A percentile compares a stretch with the other conserved stretches of the same genome.
phyloP scores from a whole-genome alignment of 2,329 filamentous ascomycete genomes.

The Beauveria bassiana region DNA sequence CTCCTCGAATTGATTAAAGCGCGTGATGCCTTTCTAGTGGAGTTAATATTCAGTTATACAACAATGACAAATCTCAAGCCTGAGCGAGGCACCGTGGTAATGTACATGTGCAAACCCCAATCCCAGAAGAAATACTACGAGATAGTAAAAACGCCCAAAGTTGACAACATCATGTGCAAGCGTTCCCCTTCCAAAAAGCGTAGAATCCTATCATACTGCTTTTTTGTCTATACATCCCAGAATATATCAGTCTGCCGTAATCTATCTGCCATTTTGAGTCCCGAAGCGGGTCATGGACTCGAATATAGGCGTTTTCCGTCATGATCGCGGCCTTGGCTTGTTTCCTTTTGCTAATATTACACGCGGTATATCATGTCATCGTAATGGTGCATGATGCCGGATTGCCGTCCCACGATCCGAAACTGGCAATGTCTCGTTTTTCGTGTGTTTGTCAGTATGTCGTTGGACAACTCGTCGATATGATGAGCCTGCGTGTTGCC shows the following conservation, averaged over 20 bases:
- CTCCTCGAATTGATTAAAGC: neutral
- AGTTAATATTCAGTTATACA: slow-evolving; percentile 10
- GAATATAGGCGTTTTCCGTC: neutral
- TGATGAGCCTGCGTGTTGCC: neutral
- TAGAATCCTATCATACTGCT: neutral
- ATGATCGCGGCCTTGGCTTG: neutral
- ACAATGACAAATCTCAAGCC: slow-evolving; percentile 9
- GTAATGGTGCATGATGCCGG: slow-evolving; percentile 4
- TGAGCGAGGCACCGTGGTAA: slow-evolving; percentile 7
- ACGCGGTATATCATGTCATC: slow-evolving; percentile 8
- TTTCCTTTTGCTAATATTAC: slow-evolving; percentile 3
- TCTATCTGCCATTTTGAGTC: neutral
- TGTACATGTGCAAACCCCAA: slow-evolving; percentile 9
- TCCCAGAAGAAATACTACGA: slow-evolving; percentile 3
- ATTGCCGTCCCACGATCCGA: neutral
- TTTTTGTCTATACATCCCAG: slow-evolving; percentile 7
- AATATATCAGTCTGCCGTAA: neutral
- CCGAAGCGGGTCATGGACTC: neutral
- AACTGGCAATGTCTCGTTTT: neutral
- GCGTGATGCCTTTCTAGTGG: slow-evolving; percentile 4
- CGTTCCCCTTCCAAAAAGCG: neutral
- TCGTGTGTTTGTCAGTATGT: neutral
- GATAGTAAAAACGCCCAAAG: slow-evolving; percentile 8
- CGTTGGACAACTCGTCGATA: neutral
- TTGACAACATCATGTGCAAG: slow-evolving; percentile 3